Evolutionary conservation across 192 early-diverging fungal species (phyloP).

Genomic region (Borealophlyctis nickersoniae): DNA sequence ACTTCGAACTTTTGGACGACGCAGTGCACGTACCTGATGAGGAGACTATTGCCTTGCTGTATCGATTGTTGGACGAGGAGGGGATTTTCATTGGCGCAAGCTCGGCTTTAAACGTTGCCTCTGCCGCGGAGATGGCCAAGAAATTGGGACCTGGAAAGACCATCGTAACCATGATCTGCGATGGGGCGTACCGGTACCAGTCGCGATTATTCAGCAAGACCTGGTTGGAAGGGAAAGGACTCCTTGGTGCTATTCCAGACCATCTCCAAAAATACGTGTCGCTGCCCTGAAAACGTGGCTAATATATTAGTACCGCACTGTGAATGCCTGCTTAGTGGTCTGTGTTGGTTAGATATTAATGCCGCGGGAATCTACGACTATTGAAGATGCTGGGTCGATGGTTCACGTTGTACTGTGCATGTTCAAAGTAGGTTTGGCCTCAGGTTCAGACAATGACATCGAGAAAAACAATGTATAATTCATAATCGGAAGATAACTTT

Average conservation of each 20-base stretch:
- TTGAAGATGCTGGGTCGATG: no score
- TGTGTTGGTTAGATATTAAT: no score
- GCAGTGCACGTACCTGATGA: constrained; percentile 79
- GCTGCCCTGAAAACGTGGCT: no score
- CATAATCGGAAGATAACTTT: no score
- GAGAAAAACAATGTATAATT: no score
- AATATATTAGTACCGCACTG: no score
- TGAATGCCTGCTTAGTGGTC: no score
- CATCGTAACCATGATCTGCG: constrained; percentile 84
- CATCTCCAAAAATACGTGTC: constrained; percentile 83
- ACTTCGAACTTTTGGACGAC: constrained; percentile 77
- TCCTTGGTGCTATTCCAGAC: constrained; percentile 72
- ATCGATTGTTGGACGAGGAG: constrained; percentile 87
- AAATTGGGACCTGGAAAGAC: constrained; percentile 68
- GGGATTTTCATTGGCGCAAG: constrained; percentile 91
- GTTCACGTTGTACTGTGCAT: no score
- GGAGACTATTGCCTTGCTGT: constrained; percentile 81
- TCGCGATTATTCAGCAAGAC: constrained; percentile 46
- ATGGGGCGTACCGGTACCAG: constrained; percentile 65
- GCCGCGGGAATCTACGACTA: no score
- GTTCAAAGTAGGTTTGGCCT: no score
- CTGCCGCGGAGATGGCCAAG: constrained; percentile 87
- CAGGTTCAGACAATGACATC: no score
- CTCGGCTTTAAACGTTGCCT: constrained; percentile 90
- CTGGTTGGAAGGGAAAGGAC: constrained; percentile 86